Evolutionary conservation across 805 yeast genomes (phyloP).

Genomic region (Phaffomyces opuntiae): DNA sequence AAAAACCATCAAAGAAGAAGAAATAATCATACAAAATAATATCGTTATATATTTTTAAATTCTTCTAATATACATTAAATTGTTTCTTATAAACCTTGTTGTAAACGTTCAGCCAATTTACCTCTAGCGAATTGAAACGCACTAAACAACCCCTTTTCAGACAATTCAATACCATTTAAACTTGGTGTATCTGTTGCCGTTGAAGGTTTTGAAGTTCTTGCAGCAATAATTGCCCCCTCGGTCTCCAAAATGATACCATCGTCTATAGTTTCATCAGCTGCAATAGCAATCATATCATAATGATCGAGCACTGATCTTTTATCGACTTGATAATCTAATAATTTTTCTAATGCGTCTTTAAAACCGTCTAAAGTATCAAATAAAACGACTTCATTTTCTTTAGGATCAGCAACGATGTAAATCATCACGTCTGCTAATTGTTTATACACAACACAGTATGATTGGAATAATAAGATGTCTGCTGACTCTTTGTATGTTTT

Average conservation of each 20-base stretch:
- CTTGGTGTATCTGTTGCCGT: constrained; percentile 61
- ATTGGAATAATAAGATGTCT: constrained; percentile 75
- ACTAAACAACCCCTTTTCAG: constrained; percentile 71
- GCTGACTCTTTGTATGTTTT: constrained; percentile 78
- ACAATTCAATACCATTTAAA: constrained; percentile 53
- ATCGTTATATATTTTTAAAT: background rate
- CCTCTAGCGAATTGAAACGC: constrained; percentile 87
- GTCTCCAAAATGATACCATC: constrained; percentile 90
- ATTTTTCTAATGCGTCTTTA: constrained; percentile 72
- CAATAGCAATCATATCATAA: constrained; percentile 79
- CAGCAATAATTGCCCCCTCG: constrained; percentile 78
- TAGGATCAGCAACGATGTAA: constrained; percentile 62
- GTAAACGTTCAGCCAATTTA: constrained; percentile 48
- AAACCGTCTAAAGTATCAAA: constrained; percentile 72
- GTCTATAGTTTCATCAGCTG: constrained; percentile 88
- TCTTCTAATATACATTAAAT: background rate
- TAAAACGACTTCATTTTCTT: constrained; percentile 81
- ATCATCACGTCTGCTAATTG: constrained; percentile 72
- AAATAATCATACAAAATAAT: background rate
- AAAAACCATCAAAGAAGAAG: constrained; percentile 9
- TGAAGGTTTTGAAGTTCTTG: constrained; percentile 89
- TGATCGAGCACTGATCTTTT: constrained; percentile 70
- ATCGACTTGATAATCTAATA: constrained; percentile 64
- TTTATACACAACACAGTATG: constrained; percentile 77
- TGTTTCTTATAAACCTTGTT: constrained; percentile 30